Conservation (phyloP, 345 rosid species). For the Aurinia saxatilis region DNA sequence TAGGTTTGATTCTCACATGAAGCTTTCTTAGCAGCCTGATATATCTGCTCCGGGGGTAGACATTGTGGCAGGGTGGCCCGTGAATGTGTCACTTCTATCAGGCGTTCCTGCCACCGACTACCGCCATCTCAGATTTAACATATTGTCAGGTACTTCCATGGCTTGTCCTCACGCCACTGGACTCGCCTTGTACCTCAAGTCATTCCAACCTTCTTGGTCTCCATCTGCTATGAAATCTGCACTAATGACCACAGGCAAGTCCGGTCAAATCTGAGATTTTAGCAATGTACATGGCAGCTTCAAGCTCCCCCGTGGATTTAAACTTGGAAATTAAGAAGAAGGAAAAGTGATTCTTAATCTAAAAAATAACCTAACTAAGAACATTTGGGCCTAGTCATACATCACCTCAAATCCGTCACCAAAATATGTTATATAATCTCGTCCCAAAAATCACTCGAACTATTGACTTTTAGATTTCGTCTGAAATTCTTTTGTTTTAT, state of each 20-base stretch:
- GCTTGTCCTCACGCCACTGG: constrained; percentile 51
- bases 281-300: no score
- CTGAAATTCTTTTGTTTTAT: constrained; percentile 4
- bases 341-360: no score
- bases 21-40: constrained; percentile 10
- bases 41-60: constrained; percentile 24
- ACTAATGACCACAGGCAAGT: constrained; percentile 54
- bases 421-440: no score
- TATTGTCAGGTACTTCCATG: constrained; percentile 50
- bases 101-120: neutral
- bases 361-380: no score
- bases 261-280: neutral
- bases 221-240: constrained; percentile 60
- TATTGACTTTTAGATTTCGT: no score
- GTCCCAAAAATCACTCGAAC: no score
- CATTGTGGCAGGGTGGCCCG: constrained; percentile 27
- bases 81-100: neutral
- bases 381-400: no score
- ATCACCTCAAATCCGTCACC: no score
- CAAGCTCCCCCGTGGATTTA: no score
- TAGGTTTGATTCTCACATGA: neutral
- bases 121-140: constrained; percentile 31
- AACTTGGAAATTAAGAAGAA: no score
- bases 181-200: constrained; percentile 40
- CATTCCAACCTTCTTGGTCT: constrained; percentile 43